Evolutionary conservation across 202 grass and related monocot species (phyloP).

Genomic region (Hordeum pubiflorum): DNA sequence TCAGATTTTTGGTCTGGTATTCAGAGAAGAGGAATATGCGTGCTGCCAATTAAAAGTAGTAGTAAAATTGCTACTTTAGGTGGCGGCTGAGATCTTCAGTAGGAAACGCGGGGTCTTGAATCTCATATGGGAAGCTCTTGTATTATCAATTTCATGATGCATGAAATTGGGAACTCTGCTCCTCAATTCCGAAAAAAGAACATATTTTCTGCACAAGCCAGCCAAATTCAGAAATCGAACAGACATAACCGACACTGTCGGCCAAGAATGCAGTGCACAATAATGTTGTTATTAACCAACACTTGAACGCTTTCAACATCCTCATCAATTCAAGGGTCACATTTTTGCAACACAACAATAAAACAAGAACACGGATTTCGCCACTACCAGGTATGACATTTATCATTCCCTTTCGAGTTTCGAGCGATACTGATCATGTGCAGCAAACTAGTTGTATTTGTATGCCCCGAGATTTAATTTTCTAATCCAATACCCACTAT

Average conservation of each 20-base stretch:
- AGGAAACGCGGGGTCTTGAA: too few relatives aligned
- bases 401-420: background rate
- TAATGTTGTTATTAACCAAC: background rate
- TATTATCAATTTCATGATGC: too few relatives aligned
- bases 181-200: too few relatives aligned
- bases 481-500: background rate
- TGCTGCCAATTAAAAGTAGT: too few relatives aligned
- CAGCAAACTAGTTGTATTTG: background rate
- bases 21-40: too few relatives aligned
- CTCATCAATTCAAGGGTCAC: background rate
- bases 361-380: background rate
- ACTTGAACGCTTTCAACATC: background rate
- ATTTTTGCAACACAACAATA: background rate
- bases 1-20: too few relatives aligned
- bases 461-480: background rate
- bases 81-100: too few relatives aligned
- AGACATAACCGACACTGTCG: background rate
- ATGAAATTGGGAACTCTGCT: too few relatives aligned
- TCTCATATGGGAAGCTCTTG: too few relatives aligned
- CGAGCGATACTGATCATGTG: background rate
- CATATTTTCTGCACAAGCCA: background rate
- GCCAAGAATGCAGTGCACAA: background rate
- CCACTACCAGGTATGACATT: conserved; percentile 1
- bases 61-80: too few relatives aligned
- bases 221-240: background rate